These are phyloP conservation scores for Starmera quercuum DNA, from an alignment of 805 yeast genomes.

Conservation along the genomic window DNA sequence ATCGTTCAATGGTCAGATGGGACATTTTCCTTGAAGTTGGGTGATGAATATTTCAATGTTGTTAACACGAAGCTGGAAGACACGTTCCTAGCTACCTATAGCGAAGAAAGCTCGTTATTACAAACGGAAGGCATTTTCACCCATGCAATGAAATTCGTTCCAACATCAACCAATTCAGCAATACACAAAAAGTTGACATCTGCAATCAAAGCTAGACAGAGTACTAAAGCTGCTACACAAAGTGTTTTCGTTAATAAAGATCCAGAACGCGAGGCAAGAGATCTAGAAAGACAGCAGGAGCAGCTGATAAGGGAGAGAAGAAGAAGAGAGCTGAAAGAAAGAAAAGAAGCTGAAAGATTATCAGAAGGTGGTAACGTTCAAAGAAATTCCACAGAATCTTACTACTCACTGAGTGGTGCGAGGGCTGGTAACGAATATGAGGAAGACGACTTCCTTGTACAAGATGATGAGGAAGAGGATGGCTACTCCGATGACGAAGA, in stretches of 20 bases:
- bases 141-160: conserved; percentile 68
- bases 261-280: conserved; percentile 62
- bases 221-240: conserved; percentile 28
- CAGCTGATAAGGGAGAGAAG: conserved; percentile 61
- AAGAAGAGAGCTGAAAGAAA: conserved; percentile 45
- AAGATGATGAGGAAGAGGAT: conserved; percentile 25
- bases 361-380: conserved; percentile 31
- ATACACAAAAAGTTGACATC: conserved; percentile 76
- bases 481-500: conserved; percentile 36
- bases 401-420: conserved; percentile 5
- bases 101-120: conserved; percentile 63
- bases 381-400: conserved; percentile 15
- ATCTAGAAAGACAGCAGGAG: conserved; percentile 59
- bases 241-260: conserved; percentile 40
- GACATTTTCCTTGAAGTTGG: conserved; percentile 73
- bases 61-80: conserved; percentile 57
- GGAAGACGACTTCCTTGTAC: conserved; percentile 25
- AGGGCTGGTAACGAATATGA: conserved; percentile 22
- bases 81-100: conserved; percentile 63
- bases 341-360: conserved; percentile 49
- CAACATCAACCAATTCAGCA: conserved; percentile 82
- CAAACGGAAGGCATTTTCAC: conserved; percentile 59
- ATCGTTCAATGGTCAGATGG: conserved; percentile 96
- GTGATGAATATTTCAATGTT: conserved; percentile 81
- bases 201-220: conserved; percentile 41